Evolutionary conservation across 306 rosid species (phyloP), one percentile per base, ranked within the genome.

Genomic region (Pyrus bretschneideri): DNA sequence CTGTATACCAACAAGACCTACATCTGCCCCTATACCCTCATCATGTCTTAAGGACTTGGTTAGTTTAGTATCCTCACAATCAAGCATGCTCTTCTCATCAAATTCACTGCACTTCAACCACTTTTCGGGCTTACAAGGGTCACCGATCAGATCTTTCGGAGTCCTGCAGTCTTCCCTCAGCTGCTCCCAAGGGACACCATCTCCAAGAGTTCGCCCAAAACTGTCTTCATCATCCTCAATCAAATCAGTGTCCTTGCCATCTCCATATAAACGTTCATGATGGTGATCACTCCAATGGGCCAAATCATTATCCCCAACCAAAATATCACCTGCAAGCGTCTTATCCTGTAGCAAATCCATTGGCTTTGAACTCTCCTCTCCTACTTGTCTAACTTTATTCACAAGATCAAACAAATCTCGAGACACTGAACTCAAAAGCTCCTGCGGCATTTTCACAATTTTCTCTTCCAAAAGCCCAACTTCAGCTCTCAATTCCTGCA

Each of bases 171-270:
- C 97, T 9, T 88, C 66, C 82, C 97, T 86, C 80, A 95, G 88
- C 74, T 92, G 97, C 79, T 91, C 99, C 99, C 98, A 96, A 3
- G 99, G 90, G 71, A 87, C 96, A 51, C 91, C 96, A 69, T 95
- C 97, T 54, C 87, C 92, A 19, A 96, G 87, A 9, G 93, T 88
- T 73, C 91, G 90, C 33, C 92, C 97, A 63, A 96, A 96, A 88
- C 98, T 88, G 76, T 96, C 99, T 65, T 92, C 98, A 63, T 92
- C 98, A 1, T 89, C 98, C 79, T 96, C 99, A 66, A 96, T 92
- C 91, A 96, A 80, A 81, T 96, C 99, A 0, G 97, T 66, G 18
- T 91, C 99, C 87, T 95, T 91, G 33, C 88, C 92, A 80, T 92
- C 89, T 73, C 84, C 99, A 68, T 89, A 95, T 75, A 95, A 81